Conservation (phyloP, 345 rosid species). For the Syzygium jambos region DNA sequence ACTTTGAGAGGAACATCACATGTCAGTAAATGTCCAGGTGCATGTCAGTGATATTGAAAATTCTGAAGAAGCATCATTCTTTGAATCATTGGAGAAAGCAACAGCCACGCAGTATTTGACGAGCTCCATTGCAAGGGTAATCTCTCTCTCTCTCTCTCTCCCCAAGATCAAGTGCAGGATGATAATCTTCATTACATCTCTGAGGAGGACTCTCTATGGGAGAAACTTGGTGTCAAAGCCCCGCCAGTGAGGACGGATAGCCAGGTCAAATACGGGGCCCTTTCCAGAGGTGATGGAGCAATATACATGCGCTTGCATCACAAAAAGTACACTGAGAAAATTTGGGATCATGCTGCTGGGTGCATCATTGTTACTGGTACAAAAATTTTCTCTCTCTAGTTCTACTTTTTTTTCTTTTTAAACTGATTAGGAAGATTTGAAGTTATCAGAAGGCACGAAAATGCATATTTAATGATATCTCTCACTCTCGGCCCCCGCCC, state of each 20-base stretch:
- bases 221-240: slow-evolving; percentile 96
- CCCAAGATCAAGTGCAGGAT: neutral
- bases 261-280: slow-evolving; percentile 90
- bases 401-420: neutral
- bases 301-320: slow-evolving; percentile 77
- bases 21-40: slow-evolving; percentile 30
- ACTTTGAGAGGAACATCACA: neutral
- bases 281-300: slow-evolving; percentile 93
- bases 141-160: too few relatives aligned
- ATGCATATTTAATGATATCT: neutral
- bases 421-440: neutral
- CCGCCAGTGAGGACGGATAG: slow-evolving; percentile 91
- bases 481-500: neutral
- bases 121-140: slow-evolving; percentile 61
- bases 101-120: slow-evolving; percentile 69
- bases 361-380: slow-evolving; percentile 83
- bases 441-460: neutral
- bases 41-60: slow-evolving; percentile 62
- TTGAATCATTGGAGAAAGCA: slow-evolving; percentile 85
- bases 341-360: slow-evolving; percentile 99
- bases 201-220: slow-evolving; percentile 2
- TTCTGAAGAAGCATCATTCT: slow-evolving; percentile 85
- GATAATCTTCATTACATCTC: neutral
- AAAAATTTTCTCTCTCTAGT: neutral
- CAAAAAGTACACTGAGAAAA: slow-evolving; percentile 85